phyloP scores from a whole-genome alignment of 495 filamentous ascomycete species.

The Cairneyella variabilis region DNA sequence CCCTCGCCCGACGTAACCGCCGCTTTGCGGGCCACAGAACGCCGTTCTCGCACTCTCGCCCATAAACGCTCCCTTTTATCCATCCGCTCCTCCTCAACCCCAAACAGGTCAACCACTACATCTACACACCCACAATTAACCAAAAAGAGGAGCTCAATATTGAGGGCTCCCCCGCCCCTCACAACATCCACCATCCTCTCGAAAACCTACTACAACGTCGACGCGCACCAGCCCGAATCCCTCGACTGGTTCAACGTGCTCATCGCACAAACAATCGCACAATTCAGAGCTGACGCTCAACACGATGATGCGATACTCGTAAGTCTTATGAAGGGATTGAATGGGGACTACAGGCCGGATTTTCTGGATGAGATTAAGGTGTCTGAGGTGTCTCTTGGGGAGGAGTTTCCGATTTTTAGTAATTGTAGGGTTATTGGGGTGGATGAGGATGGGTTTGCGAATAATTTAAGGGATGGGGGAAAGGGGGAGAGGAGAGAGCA shows the following conservation, averaged over 20 bases:
- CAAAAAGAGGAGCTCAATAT: conserved; percentile 71
- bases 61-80: conserved; percentile 65
- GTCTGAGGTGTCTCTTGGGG: conserved; percentile 87
- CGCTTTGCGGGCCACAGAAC: conserved; percentile 62
- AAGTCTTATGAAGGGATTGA: conserved; percentile 85
- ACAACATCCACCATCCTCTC: conserved; percentile 88
- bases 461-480: conserved; percentile 2
- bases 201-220: conserved; percentile 97
- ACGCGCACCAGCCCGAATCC: conserved; percentile 96
- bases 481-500: conserved; percentile 39
- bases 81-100: conserved; percentile 39
- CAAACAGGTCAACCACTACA: too few species aligned
- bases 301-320: conserved; percentile 90
- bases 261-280: conserved; percentile 93
- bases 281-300: conserved; percentile 85
- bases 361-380: conserved; percentile 91
- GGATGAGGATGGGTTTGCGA: conserved; percentile 59
- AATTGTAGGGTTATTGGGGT: conserved; percentile 91
- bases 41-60: conserved; percentile 57
- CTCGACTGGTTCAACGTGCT: conserved; percentile 99
- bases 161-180: conserved; percentile 59
- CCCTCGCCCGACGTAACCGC: conserved; percentile 75
- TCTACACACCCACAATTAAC: conserved; percentile 39
- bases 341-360: conserved; percentile 78
- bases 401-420: conserved; percentile 98